These are phyloP conservation scores for Pseudopithomyces chartarum DNA, from an alignment of 2,329 filamentous ascomycete genomes.

Conservation along the genomic window DNA sequence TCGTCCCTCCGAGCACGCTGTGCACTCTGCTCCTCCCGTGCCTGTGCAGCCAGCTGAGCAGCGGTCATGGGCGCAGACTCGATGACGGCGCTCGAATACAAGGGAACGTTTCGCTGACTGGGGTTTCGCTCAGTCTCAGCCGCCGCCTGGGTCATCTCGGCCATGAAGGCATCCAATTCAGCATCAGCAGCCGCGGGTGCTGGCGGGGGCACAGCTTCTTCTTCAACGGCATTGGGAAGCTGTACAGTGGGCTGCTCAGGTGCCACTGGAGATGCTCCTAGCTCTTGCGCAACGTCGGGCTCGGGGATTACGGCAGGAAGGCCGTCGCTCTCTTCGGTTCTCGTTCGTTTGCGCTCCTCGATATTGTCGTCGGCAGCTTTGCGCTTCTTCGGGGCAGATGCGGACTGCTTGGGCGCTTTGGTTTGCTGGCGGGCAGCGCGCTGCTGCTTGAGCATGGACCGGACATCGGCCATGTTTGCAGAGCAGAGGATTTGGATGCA, in stretches of 20 bases:
- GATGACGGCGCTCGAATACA: slow-evolving; percentile 47
- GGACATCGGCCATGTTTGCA: slow-evolving; percentile 44
- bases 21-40: slow-evolving; percentile 49
- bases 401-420: slow-evolving; percentile 36
- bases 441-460: slow-evolving; percentile 45
- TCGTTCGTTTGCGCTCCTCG: slow-evolving; percentile 40
- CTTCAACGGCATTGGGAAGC: slow-evolving; percentile 12
- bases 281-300: slow-evolving; percentile 17
- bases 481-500: background rate
- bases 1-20: slow-evolving; percentile 50
- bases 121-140: slow-evolving; percentile 78
- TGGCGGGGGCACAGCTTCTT: no score
- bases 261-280: background rate
- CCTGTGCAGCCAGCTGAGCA: slow-evolving; percentile 53
- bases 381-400: slow-evolving; percentile 40
- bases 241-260: background rate
- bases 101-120: slow-evolving; percentile 62
- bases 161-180: slow-evolving; percentile 62
- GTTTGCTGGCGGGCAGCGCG: slow-evolving; percentile 43
- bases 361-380: slow-evolving; percentile 37
- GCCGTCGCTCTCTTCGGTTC: slow-evolving; percentile 36
- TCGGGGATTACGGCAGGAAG: slow-evolving; percentile 46
- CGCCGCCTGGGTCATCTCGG: slow-evolving; percentile 72
- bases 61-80: slow-evolving; percentile 53
- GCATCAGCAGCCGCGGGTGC: slow-evolving; percentile 24